phyloP scores from a whole-genome alignment of 768 basidiomycete species.

The Suillus alpinus region DNA sequence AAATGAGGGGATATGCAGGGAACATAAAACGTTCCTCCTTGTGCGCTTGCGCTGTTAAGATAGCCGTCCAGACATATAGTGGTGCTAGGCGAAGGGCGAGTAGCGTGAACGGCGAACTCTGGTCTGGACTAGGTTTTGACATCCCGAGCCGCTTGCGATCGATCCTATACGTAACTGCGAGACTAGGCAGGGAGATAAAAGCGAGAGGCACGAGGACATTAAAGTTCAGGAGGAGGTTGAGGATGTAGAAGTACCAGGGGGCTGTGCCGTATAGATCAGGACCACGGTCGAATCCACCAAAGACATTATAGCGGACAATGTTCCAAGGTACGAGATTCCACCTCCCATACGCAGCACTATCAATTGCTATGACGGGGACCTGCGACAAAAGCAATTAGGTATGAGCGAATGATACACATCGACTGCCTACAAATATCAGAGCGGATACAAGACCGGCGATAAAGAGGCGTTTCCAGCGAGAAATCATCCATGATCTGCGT shows the following conservation, averaged over 20 bases:
- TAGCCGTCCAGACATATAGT: conserved; percentile 85
- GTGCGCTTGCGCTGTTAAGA: conserved; percentile 81
- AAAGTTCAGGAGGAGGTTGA: conserved; percentile 92
- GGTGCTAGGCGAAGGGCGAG: conserved; percentile 79
- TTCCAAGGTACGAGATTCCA: conserved; percentile 86
- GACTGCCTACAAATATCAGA: conserved; percentile 56
- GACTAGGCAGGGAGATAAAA: conserved; percentile 73
- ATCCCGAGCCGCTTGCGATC: conserved; percentile 77
- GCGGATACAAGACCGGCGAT: conserved; percentile 51
- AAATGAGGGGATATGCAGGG: conserved; percentile 86
- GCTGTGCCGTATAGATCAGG: conserved; percentile 94
- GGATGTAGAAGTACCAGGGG: conserved; percentile 81
- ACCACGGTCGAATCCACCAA: conserved; percentile 73
- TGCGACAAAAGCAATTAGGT: conserved; percentile 28
- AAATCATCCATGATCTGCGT: conserved; percentile 52
- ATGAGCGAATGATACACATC: not conserved
- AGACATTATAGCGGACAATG: conserved; percentile 90
- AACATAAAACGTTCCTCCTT: conserved; percentile 99
- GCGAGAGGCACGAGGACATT: conserved; percentile 84
- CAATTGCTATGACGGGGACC: conserved; percentile 82
- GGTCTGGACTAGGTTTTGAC: conserved; percentile 44
- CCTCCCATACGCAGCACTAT: conserved; percentile 84
- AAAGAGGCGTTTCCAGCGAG: conserved; percentile 59
- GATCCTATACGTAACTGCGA: conserved; percentile 67
- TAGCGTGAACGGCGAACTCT: conserved; percentile 78